Conservation (phyloP, 2,329 filamentous ascomycete species). For the Amauroascus niger region DNA sequence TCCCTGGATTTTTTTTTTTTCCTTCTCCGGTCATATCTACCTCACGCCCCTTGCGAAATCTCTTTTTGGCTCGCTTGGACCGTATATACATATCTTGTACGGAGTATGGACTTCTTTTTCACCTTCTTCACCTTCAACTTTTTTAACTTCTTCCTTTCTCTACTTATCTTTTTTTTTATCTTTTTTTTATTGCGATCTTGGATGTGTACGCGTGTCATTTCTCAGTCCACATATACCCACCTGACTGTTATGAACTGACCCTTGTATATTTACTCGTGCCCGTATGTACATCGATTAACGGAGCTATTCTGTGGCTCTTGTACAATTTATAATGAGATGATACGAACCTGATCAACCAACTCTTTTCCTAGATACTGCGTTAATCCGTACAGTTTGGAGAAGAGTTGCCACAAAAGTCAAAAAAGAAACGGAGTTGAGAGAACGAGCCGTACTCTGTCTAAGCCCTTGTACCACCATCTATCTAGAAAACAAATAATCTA, state of each 20-base stretch:
- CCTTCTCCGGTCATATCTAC: not conserved
- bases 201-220: not conserved
- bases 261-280: no score
- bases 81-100: not conserved
- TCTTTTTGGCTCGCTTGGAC: no score
- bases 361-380: no score
- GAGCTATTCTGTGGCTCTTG: not conserved
- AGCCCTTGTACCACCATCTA: no score
- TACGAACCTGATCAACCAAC: not conserved
- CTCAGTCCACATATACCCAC: not conserved
- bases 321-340: not conserved
- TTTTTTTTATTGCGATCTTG: no score
- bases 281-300: not conserved
- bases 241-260: no score
- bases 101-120: not conserved
- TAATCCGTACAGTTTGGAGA: no score
- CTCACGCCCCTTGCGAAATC: not conserved
- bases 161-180: not conserved
- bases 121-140: not conserved
- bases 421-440: no score
- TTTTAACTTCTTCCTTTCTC: not conserved
- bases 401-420: no score
- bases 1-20: not conserved
- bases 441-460: no score
- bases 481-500: not conserved